Conservation (phyloP, 2,329 filamentous ascomycete species). For the Talaromyces sp. region DNA sequence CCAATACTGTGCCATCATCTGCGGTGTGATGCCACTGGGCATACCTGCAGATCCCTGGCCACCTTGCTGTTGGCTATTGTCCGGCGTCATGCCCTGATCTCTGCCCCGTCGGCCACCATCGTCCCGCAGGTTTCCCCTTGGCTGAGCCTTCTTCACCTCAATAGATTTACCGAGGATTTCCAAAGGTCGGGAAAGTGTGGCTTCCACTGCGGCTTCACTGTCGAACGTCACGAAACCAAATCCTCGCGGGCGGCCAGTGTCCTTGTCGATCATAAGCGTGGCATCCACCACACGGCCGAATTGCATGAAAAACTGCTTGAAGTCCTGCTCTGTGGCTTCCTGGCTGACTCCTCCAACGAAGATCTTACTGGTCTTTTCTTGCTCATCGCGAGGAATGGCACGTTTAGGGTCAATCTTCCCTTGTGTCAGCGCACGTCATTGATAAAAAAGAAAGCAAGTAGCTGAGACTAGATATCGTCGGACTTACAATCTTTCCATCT, state of each 20-base stretch:
- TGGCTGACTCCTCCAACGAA: slow-evolving; percentile 97
- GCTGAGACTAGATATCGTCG: neutral
- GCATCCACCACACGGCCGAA: slow-evolving; percentile 96
- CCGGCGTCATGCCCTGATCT: slow-evolving; percentile 37
- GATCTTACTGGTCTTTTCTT: slow-evolving; percentile 97
- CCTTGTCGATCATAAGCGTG: slow-evolving; percentile 99
- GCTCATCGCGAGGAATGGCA: slow-evolving; percentile 93
- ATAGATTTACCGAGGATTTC: slow-evolving; percentile 95
- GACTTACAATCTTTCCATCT: slow-evolving; percentile 91
- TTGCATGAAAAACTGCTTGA: slow-evolving; percentile 93
- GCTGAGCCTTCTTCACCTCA: slow-evolving; percentile 97
- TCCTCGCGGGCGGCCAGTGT: slow-evolving; percentile 91
- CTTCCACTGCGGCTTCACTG: slow-evolving; percentile 89
- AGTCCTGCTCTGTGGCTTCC: slow-evolving; percentile 93
- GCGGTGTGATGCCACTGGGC: slow-evolving; percentile 74
- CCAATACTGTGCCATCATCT: slow-evolving; percentile 98
- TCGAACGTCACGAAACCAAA: slow-evolving; percentile 99
- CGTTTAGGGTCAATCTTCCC: slow-evolving; percentile 92
- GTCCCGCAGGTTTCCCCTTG: slow-evolving; percentile 86
- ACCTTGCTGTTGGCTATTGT: slow-evolving; percentile 44
- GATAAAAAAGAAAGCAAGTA: neutral
- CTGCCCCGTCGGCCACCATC: slow-evolving; percentile 52
- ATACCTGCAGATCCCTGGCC: slow-evolving; percentile 41
- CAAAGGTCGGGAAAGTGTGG: slow-evolving; percentile 76
- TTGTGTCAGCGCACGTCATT: slow-evolving; percentile 25